Conservation (phyloP, 140 eudicot genomes). For the Stevia rebaudiana region DNA sequence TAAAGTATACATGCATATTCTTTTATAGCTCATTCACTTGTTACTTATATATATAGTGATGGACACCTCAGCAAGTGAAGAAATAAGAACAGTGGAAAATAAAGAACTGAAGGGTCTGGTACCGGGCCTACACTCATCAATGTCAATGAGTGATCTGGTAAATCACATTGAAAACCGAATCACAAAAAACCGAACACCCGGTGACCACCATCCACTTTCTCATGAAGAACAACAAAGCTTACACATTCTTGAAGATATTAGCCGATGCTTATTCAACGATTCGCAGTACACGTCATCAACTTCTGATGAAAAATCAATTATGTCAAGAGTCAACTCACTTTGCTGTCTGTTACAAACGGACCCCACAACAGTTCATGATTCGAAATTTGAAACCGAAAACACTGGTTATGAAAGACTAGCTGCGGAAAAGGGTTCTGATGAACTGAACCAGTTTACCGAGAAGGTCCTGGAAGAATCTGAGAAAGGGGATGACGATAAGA, state of each 20-base stretch:
- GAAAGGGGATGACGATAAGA: too few species aligned
- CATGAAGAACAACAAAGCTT: conserved; percentile 47
- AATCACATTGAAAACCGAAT: conserved; percentile 65
- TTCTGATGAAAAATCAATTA: conserved; percentile 70
- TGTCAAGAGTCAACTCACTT: conserved; percentile 88
- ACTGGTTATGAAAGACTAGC: conserved; percentile 22
- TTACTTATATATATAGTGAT: conserved; percentile 36
- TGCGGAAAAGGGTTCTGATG: conserved; percentile 11
- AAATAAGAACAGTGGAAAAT: conserved; percentile 30
- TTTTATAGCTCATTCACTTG: too few species aligned
- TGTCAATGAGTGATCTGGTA: too few species aligned
- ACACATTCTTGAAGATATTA: conserved; percentile 62
- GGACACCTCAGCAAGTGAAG: conserved; percentile 46
- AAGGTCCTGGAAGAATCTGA: conserved; percentile 12
- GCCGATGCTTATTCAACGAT: conserved; percentile 69
- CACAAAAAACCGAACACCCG: conserved; percentile 49
- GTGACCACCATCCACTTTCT: conserved; percentile 35
- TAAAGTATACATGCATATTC: conserved; percentile 1
- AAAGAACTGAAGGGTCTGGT: conserved; percentile 36
- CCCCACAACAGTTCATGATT: conserved; percentile 29
- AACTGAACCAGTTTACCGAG: neutral
- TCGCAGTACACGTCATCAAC: conserved; percentile 36
- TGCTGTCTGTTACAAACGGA: conserved; percentile 81
- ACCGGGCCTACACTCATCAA: too few species aligned
- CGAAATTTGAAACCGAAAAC: neutral